Evolutionary conservation across 257 asterid species (phyloP), one percentile per base, ranked within the genome.

Genomic region (Primulina tabacum): DNA sequence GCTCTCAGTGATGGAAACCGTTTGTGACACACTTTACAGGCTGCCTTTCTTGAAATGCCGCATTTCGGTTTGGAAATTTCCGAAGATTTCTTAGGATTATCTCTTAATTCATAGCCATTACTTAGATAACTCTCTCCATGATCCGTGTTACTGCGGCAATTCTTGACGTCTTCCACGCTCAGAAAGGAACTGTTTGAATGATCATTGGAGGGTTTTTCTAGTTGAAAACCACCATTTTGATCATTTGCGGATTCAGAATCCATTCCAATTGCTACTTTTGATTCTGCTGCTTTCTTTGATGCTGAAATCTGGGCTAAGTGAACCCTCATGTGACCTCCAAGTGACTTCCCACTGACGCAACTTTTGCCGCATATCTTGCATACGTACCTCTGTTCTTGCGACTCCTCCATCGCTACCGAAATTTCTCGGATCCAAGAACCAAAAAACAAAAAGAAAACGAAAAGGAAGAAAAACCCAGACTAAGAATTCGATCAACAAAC

Each of bases 241-340:
- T 68, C 79, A 37, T 57, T 77, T 43, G 71, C 73, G 26, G 56
- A 76, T 37, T 73, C 79, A 56, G n/a, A 75, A 29, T 67, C 79
- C 76, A 50, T 33, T 63, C 77, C 66, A 75, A 62, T 69, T 35
- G 62, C 78, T 34, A 70, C 63, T 71, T 80, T 62, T 26, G 14
- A 68, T 60, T 79, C 69, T 6, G 71, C 83, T 3, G 75, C 82
- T 33, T 80, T 83, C 69, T 77, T 90, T 5, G 90, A 83, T 68
- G 97, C 92, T 58, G 92, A 60, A 75, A 88, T 85, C 74, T 65
- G 68, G n/a, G 89, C 78, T 26, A 87, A 72, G 74, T 94, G 99
- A 65, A 80, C 52, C 85, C 96, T 82, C 99, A 89, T 89, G 81
- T 94, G 99, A 21, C 99, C 97, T 16, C 99, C 99, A 82, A 94